Percentiles rank a stretch among this genome's conserved stretches.
Evolutionary conservation across 2,329 filamentous ascomycete species (phyloP).

Genomic region (Claviceps sorghi): DNA sequence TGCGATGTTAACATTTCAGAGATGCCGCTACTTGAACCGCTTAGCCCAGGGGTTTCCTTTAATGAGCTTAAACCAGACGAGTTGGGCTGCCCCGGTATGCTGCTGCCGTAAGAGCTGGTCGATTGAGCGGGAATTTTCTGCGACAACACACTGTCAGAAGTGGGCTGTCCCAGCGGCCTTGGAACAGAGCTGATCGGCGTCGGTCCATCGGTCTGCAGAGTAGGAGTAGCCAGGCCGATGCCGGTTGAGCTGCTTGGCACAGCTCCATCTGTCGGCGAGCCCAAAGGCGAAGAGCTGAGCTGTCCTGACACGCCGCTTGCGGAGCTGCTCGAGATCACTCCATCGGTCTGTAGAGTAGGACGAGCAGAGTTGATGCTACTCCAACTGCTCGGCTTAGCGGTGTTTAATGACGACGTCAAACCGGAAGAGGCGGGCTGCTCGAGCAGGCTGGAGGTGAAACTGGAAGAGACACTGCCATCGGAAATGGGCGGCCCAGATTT

Average conservation of each 20-base stretch:
- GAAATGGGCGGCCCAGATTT: no score
- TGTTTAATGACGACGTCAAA: not conserved
- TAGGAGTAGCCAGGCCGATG: not conserved
- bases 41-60: not conserved
- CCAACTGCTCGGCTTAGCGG: not conserved
- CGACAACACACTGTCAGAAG: no score
- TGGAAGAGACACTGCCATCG: no score
- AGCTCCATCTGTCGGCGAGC: not conserved
- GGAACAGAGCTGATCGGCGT: not conserved
- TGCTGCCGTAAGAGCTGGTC: no score
- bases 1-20: not conserved
- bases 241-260: not conserved
- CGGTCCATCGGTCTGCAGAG: not conserved
- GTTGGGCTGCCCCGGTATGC: not conserved
- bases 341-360: not conserved
- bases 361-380: not conserved
- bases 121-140: no score
- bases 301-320: not conserved
- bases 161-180: no score
- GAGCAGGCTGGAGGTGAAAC: no score
- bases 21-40: not conserved
- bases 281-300: not conserved
- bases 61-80: not conserved
- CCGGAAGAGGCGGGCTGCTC: not conserved
- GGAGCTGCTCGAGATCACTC: not conserved